A percentile compares a stretch with the other conserved stretches of the same genome.
These are phyloP conservation scores for Blastocystis hominis DNA, from an alignment of 352 stramenopile genomes.

Conservation along the genomic window DNA sequence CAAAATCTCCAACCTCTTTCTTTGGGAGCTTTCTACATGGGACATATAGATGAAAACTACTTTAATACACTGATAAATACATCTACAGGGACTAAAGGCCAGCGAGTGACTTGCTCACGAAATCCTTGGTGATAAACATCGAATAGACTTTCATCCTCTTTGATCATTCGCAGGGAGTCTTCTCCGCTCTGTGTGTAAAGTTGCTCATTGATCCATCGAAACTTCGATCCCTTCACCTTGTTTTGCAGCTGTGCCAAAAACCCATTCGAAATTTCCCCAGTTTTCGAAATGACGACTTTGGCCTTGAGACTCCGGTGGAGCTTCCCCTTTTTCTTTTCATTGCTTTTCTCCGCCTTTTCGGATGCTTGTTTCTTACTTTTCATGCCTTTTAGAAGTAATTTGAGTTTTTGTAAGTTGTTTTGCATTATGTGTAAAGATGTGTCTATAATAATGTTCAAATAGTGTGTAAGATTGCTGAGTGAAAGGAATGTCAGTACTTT, in stretches of 20 bases:
- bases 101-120: slow-evolving; percentile 29
- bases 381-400: too few species aligned
- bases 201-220: slow-evolving; percentile 55
- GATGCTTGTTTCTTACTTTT: not conserved
- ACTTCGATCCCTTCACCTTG: slow-evolving; percentile 47
- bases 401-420: too few species aligned
- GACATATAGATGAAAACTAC: not conserved
- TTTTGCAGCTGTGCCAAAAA: not conserved
- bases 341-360: not conserved
- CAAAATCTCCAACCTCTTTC: slow-evolving; percentile 26
- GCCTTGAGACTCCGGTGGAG: slow-evolving; percentile 16
- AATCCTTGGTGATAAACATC: slow-evolving; percentile 37
- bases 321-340: not conserved
- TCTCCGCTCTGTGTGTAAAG: slow-evolving; percentile 37
- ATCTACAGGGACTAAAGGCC: slow-evolving; percentile 40
- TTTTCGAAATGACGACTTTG: too few species aligned
- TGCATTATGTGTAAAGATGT: too few species aligned
- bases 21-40: slow-evolving; percentile 9
- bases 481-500: too few species aligned
- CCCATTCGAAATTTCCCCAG: not conserved
- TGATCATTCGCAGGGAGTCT: slow-evolving; percentile 33
- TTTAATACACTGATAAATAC: slow-evolving; percentile 43
- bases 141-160: slow-evolving; percentile 2
- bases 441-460: too few species aligned
- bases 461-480: too few species aligned